Evolutionary conservation across 106 monocot species (phyloP).

Genomic region (Dendrobium officinale): DNA sequence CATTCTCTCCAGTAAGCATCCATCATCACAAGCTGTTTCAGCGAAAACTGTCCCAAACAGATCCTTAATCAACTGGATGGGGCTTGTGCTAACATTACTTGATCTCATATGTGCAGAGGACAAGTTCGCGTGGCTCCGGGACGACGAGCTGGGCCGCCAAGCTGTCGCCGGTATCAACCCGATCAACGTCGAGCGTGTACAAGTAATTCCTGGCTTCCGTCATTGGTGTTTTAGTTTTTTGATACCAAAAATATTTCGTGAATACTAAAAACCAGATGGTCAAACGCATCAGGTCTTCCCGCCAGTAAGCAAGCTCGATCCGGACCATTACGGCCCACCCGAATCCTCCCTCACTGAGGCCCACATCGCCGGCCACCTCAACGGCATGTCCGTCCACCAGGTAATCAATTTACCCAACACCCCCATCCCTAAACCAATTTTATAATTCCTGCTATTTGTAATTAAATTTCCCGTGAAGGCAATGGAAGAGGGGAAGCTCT

Average conservation of each 20-base stretch:
- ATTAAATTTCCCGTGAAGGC: constrained; percentile 27
- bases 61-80: too few species aligned
- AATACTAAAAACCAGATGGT: not conserved
- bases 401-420: constrained; percentile 9
- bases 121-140: constrained; percentile 79
- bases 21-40: not conserved
- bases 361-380: constrained; percentile 50
- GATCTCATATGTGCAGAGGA: constrained; percentile 43
- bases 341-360: constrained; percentile 64
- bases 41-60: too few species aligned
- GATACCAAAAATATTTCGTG: not conserved
- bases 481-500: constrained; percentile 64
- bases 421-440: not conserved
- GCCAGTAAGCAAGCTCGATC: constrained; percentile 58
- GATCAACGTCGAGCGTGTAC: constrained; percentile 47
- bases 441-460: not conserved
- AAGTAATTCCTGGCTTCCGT: constrained; percentile 17
- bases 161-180: constrained; percentile 78
- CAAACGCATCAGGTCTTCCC: constrained; percentile 50
- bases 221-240: not conserved
- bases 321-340: constrained; percentile 58
- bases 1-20: constrained; percentile 67
- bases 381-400: constrained; percentile 61
- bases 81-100: not conserved
- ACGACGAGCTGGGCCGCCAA: constrained; percentile 85